Conservation (phyloP, 306 rosid species). For the Acacia acuminata region DNA sequence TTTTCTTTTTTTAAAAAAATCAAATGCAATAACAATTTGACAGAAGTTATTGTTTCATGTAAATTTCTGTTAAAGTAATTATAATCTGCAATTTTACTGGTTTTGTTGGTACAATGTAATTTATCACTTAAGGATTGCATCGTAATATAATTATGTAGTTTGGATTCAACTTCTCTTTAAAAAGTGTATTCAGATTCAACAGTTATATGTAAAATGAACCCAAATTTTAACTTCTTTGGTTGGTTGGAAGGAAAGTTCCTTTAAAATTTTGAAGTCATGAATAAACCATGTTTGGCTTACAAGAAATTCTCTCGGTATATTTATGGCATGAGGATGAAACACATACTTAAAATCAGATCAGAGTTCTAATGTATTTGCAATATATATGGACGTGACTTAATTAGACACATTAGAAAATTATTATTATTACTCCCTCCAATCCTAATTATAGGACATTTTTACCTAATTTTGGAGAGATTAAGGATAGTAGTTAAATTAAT, state of each 20-base stretch:
- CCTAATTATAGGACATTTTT: too few relatives aligned
- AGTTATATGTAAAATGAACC: neutral
- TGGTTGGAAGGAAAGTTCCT: neutral
- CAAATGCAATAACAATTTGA: neutral
- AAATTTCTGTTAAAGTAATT: slow-evolving; percentile 1
- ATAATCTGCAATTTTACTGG: neutral
- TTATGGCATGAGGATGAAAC: too few relatives aligned
- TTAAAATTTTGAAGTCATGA: neutral
- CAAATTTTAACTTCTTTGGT: neutral
- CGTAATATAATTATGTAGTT: neutral
- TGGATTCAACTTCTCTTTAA: neutral
- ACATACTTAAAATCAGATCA: too few relatives aligned
- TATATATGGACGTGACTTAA: too few relatives aligned
- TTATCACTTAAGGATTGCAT: neutral
- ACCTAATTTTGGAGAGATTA: too few relatives aligned
- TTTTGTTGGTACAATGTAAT: slow-evolving; percentile 6
- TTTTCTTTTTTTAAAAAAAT: too few relatives aligned
- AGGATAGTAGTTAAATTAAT: too few relatives aligned
- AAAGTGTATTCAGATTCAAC: neutral
- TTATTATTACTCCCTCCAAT: too few relatives aligned
- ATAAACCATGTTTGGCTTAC: neutral
- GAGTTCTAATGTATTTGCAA: too few relatives aligned
- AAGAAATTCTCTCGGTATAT: neutral
- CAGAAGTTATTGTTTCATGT: neutral
- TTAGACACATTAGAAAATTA: too few relatives aligned